A percentile compares a stretch with the other conserved stretches of the same genome.
Evolutionary conservation across 2,329 filamentous ascomycete species (phyloP).

Genomic region (Cercospora zeina): DNA sequence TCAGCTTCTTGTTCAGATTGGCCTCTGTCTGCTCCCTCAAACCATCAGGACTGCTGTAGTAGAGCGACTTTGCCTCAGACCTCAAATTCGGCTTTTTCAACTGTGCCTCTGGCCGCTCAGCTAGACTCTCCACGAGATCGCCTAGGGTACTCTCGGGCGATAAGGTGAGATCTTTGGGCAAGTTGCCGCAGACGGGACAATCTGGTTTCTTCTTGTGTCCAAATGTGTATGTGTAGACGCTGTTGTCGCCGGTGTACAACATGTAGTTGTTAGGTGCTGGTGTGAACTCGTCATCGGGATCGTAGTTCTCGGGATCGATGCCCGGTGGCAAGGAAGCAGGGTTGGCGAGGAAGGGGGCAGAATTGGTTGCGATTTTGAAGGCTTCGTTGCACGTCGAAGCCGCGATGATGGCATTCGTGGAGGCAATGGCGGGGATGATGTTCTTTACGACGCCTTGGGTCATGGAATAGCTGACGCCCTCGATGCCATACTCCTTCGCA

Average conservation of each 20-base stretch:
- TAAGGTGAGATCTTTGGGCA: constrained; percentile 72
- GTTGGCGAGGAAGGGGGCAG: constrained; percentile 75
- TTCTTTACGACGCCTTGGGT: constrained; percentile 99
- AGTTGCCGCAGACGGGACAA: constrained; percentile 88
- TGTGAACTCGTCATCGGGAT: constrained; percentile 27
- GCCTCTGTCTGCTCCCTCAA: constrained; percentile 80
- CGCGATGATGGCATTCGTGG: constrained; percentile 94
- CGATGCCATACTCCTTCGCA: constrained; percentile 83
- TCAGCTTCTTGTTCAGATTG: constrained; percentile 77
- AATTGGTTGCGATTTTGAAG: constrained; percentile 83
- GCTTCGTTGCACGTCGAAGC: constrained; percentile 96
- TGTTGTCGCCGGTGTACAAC: constrained; percentile 98
- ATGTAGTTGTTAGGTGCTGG: constrained; percentile 72
- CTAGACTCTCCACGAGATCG: constrained; percentile 82
- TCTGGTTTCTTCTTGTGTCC: constrained; percentile 91
- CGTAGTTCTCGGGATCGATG: constrained; percentile 29
- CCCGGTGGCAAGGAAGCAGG: constrained; percentile 52
- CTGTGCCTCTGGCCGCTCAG: constrained; percentile 81
- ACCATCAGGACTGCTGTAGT: constrained; percentile 80
- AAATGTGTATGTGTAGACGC: constrained; percentile 97
- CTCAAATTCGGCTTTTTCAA: constrained; percentile 90
- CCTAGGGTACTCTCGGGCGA: constrained; percentile 71
- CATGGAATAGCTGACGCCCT: constrained; percentile 89
- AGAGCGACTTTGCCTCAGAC: constrained; percentile 78
- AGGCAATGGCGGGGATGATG: constrained; percentile 97